Base-by-base conservation (phyloP, 2,329 filamentous ascomycete genomes). In the Calonectria henricotiae region DNA sequence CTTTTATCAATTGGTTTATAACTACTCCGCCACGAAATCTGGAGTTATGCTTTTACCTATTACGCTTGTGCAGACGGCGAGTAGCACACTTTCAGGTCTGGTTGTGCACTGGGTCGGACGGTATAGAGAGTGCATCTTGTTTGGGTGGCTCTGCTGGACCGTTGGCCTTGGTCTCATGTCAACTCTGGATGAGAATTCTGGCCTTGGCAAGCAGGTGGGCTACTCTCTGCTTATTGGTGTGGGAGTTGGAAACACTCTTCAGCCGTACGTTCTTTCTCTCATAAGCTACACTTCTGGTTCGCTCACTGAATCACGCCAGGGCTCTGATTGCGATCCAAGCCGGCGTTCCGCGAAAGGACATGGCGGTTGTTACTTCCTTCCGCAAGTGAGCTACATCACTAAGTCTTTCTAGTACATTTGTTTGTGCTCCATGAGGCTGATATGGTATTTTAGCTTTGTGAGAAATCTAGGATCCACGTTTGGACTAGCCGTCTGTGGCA, bases 21-120 rank as follows among this genome's bases (percentile, higher is more conserved):
- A 39, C 20, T 58, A 58, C 17, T 58, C 51, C 8, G 51, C 51
- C 12, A 58, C 51, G 4, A 58, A 39, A 20, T 39, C 51, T 8
- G 51, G 51, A 39, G 51, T 58, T 20, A 58, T 58, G 51, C 51
- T 58, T 15, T 27, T 58, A 32, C 51, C 51, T 9, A 58, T 58
- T 15, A 58, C 51, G 11, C 51, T 58, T 25, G 51, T 58, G 13
- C 51, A 58, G 35, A 58, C 51, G 3, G 51, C 51, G 1, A 58
- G 51, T 12, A 58, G 51, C 32, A 58, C 51, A 4, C 51, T 58
- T 39, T 58, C 51, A 4, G 51, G 51, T 3, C 32, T 58, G 11
- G 8, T 58, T 37, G 51, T 58, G 3, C 51, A 58, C 35, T 58
- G 51, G 51, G 51, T 58, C 4, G 51, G 51, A n/a, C 51, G 51